phyloP scores from a whole-genome alignment of 108 stramenopile species.

The Skeletonema marinoi region DNA sequence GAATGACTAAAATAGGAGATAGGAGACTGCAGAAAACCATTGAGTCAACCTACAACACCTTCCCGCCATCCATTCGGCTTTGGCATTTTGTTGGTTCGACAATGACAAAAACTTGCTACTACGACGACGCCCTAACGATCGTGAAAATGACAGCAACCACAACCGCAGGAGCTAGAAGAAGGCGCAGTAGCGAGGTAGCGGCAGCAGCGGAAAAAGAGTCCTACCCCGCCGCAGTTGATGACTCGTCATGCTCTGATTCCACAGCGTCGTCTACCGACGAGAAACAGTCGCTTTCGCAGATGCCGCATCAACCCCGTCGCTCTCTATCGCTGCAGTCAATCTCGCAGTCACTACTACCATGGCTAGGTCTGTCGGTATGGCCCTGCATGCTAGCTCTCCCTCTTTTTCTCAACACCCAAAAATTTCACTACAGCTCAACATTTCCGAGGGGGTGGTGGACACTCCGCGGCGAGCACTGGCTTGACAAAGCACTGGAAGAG shows the following conservation, averaged over 20 bases:
- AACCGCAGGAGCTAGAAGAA: conserved; percentile 1
- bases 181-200: background rate
- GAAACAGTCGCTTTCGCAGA: background rate
- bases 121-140: too few species aligned
- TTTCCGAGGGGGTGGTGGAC: conserved; percentile 72
- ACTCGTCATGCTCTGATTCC: background rate
- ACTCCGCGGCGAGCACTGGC: conserved; percentile 16
- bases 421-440: conserved; percentile 53
- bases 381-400: conserved; percentile 77
- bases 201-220: background rate
- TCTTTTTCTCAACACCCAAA: conserved; percentile 48
- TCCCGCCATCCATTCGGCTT: background rate
- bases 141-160: background rate
- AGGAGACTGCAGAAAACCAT: background rate
- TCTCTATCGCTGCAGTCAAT: background rate
- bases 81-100: background rate
- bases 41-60: background rate
- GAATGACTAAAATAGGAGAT: background rate
- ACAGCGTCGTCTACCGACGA: background rate
- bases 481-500: conserved; percentile 17
- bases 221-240: background rate
- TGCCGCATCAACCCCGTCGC: background rate
- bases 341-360: conserved; percentile 41
- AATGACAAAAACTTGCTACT: background rate
- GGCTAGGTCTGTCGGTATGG: conserved; percentile 75